Conservation (phyloP, 306 rosid species). For the Adenanthera pavonina region DNA sequence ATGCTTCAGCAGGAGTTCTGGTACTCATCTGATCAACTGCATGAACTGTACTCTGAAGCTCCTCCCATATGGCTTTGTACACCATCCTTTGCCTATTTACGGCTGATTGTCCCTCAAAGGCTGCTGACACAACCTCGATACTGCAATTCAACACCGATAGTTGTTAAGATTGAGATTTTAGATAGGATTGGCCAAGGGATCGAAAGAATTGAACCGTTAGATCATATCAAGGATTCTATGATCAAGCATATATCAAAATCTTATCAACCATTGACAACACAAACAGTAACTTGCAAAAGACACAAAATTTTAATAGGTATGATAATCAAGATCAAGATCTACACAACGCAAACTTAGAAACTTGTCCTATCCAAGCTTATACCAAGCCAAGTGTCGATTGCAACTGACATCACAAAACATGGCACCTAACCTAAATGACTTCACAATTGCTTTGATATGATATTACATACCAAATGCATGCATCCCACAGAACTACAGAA, state of each 20-base stretch:
- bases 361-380: not conserved
- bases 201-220: not conserved
- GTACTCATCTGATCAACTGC: slow-evolving; percentile 99
- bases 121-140: slow-evolving; percentile 74
- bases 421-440: not conserved
- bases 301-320: not conserved
- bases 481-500: not conserved
- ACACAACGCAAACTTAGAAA: slow-evolving; percentile 8
- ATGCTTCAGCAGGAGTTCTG: slow-evolving; percentile 79
- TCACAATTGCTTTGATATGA: not conserved
- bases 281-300: not conserved
- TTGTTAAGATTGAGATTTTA: not conserved
- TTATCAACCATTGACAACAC: not conserved
- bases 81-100: slow-evolving; percentile 98
- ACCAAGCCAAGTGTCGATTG: not conserved
- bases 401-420: slow-evolving; percentile 33
- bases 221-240: not conserved
- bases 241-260: not conserved
- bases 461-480: not conserved
- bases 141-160: slow-evolving; percentile 47
- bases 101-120: slow-evolving; percentile 91
- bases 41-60: slow-evolving; percentile 88
- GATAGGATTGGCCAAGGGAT: not conserved
- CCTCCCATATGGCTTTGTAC: slow-evolving; percentile 97
- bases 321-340: not conserved